Base-by-base conservation (phyloP, 2,329 filamentous ascomycete genomes). In the Fusarium sp. region DNA sequence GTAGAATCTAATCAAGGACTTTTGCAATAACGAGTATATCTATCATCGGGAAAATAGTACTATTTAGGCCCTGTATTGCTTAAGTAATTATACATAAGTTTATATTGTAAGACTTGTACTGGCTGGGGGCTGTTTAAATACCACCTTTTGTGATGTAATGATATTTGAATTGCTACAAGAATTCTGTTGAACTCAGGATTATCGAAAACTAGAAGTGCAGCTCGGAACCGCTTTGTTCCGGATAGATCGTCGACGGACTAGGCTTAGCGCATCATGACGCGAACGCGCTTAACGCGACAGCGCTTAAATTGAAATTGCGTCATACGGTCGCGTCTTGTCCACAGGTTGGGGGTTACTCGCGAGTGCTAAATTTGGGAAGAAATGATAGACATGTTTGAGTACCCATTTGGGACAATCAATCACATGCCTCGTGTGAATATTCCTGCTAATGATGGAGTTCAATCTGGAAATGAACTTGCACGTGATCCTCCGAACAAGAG, bases 131-230 rank as follows among this genome's bases (percentile, higher is more conserved):
- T 37, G 10, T 37, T 11, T 3, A n/a, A 11, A 37, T n/a, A 37
- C 10, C 11, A 37, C 18, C n/a, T 11, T 12, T 37, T 6, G 4
- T 2, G 4, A 11, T 1, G 12, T 0, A 4, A n/a, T 11, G 9
- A n/a, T 1, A 1, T n/a, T 11, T 1, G 6, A n/a, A 37, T n/a
- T 4, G 9, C 3, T 0, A 1, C 1, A 1, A 11, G 1, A 37
- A 11, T n/a, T 1, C 1, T 10, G 5, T 2, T 3, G 5, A 34
- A 6, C 9, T 34, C 5, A 11, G 5, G 2, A 18, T 16, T 6
- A 37, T 0, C 5, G 9, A n/a, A 5, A n/a, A 37, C 1, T 3
- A 11, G 31, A 3, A 2, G 3, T 37, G 6, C 2, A 37, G 2
- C 1, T 5, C 18, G 34, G 34, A 37, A 37, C 3, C n/a, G 16